Conservation (phyloP, 2,329 filamentous ascomycete genomes). For the Apiospora sp. region DNA sequence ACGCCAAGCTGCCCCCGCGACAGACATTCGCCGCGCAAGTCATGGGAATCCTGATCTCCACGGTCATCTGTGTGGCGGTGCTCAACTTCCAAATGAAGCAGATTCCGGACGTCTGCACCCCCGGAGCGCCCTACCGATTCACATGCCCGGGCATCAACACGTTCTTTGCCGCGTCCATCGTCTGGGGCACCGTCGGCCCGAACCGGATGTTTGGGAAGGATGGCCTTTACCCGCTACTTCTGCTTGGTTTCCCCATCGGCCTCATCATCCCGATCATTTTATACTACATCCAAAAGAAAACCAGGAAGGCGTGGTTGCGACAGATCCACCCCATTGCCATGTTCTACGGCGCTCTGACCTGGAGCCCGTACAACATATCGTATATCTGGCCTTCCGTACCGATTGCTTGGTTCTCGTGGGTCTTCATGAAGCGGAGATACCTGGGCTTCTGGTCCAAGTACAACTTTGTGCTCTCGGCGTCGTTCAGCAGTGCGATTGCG, state of each 20-base stretch:
- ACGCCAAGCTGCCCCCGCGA: constrained; percentile 68
- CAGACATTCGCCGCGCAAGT: constrained; percentile 68
- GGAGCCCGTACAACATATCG: constrained; percentile 51
- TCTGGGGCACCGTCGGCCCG: constrained; percentile 52
- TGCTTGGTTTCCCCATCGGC: constrained; percentile 47
- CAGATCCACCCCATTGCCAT: constrained; percentile 59
- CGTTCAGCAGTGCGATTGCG: constrained; percentile 37
- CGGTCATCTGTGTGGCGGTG: constrained; percentile 22
- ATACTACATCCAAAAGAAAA: constrained; percentile 51
- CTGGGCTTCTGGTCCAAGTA: constrained; percentile 40
- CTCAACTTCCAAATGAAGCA: constrained; percentile 58
- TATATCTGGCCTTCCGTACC: constrained; percentile 48
- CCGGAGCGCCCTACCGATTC: constrained; percentile 55
- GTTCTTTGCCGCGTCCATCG: constrained; percentile 61
- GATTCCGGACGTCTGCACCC: constrained; percentile 58
- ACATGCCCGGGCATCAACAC: constrained; percentile 62
- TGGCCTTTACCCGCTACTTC: constrained; percentile 44
- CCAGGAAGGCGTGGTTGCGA: constrained; percentile 45
- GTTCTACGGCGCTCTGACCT: constrained; percentile 44
- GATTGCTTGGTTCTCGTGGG: constrained; percentile 47
- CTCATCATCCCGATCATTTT: constrained; percentile 49
- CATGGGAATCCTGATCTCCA: constrained; percentile 58
- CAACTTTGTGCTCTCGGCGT: constrained; percentile 40
- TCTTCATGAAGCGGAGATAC: constrained; percentile 43
- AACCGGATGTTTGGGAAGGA: constrained; percentile 46